These are phyloP conservation scores for Biscogniauxia sp. DNA, from an alignment of 2,329 filamentous ascomycete genomes.

Conservation along the genomic window DNA sequence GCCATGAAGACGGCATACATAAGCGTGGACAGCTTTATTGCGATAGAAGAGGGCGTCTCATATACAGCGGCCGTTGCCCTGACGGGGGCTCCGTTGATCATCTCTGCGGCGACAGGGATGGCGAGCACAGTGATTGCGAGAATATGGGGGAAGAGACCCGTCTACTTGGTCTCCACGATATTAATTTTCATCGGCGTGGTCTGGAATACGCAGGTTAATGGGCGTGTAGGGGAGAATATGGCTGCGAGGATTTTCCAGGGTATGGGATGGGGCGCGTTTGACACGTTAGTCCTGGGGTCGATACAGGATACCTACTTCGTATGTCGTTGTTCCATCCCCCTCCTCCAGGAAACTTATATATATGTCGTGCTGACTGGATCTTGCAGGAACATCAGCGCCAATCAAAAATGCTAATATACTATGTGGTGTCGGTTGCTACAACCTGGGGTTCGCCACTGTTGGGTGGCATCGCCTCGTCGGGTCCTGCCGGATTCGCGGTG, in stretches of 20 bases:
- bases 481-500: conserved; percentile 39
- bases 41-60: conserved; percentile 41
- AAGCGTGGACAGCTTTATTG: conserved; percentile 45
- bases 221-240: conserved; percentile 46
- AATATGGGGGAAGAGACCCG: conserved; percentile 51
- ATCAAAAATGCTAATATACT: conserved; percentile 43
- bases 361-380: conserved; percentile 21
- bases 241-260: conserved; percentile 54
- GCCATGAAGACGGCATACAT: conserved; percentile 56
- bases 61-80: conserved; percentile 48
- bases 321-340: not conserved
- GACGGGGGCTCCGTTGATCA: conserved; percentile 51
- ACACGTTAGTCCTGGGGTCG: conserved; percentile 49
- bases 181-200: conserved; percentile 48
- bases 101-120: conserved; percentile 47
- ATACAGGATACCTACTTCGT: conserved; percentile 59
- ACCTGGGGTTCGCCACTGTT: conserved; percentile 55
- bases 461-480: conserved; percentile 47
- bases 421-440: conserved; percentile 42
- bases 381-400: conserved; percentile 52
- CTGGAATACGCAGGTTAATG: conserved; percentile 47
- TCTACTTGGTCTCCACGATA: conserved; percentile 48
- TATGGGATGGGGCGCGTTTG: conserved; percentile 58
- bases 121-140: conserved; percentile 42
- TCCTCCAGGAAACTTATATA: conserved; percentile 20